Evolutionary conservation across 257 asterid species (phyloP).

Genomic region (Rauvolfia tetraphylla): DNA sequence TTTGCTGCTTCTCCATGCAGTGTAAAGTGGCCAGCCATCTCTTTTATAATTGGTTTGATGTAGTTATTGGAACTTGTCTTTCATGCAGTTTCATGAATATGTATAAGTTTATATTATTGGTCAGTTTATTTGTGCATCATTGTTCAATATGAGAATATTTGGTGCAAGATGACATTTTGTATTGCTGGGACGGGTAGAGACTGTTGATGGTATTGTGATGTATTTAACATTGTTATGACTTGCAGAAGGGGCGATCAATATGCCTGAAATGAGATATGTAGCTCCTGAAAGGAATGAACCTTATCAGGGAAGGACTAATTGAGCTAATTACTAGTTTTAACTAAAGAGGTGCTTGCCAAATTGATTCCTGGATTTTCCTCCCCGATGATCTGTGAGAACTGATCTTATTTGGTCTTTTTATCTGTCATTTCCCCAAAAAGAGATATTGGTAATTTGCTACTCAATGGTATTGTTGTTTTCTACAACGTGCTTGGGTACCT

Average conservation of each 20-base stretch:
- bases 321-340: not conserved
- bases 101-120: not conserved
- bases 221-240: not conserved
- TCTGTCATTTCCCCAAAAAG: not conserved
- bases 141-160: not conserved
- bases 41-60: not conserved
- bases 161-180: not conserved
- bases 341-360: not conserved
- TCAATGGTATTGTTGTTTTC: not conserved
- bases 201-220: not conserved
- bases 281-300: not conserved
- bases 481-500: not conserved
- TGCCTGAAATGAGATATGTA: not conserved
- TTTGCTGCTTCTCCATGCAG: not conserved
- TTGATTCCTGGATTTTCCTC: not conserved
- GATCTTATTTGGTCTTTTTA: not conserved
- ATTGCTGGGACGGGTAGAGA: not conserved
- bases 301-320: not conserved
- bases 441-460: not conserved
- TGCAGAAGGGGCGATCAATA: not conserved
- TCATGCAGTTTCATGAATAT: not conserved
- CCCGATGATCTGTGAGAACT: not conserved
- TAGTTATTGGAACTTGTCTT: not conserved
- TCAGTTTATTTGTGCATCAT: not conserved
- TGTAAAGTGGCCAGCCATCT: not conserved